Evolutionary conservation across 305 asterid genomes (phyloP), one percentile per base, ranked within the genome.

Genomic region (Fraxinus angustifolia): DNA sequence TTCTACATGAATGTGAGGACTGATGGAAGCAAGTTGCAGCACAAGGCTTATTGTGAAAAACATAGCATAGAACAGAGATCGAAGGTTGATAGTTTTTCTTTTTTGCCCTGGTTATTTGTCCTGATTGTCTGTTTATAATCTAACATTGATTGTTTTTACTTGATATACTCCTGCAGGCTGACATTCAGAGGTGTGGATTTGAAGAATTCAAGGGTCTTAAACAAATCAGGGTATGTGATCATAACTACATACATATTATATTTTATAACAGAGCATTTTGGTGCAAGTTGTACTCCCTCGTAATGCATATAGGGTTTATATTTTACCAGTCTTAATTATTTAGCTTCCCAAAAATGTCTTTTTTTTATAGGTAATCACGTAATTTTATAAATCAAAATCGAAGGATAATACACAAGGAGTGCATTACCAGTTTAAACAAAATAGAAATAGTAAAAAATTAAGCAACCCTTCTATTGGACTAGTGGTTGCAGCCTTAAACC

Each of bases 1-100:
- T 94, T 91, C 90, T 91, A 88, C 89, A 92, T 96, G 98, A 92
- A 80, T 34, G 89, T 87, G 82, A 89, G 92, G 82, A 90, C 91
- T 77, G 86, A 50, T 85, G 97, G 97, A 85, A 96, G 97, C 88
- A 93, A 93, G 89, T 80, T 94, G 89, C 97, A 93, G 85, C 97
- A 91, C 76, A 94, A 96, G 90, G 98, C 98, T 42, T 96, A 96
- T 83, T 96, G 99, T 83, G 98, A 88, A 86, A 94, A 89, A 85
- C 99, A 96, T 84, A 94, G 99, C 85, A 11, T 84, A 73, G 99
- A 94, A 71, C 98, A 94, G 89, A 93, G 89, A 88, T 91, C 94
- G 3, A 96, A 96, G 98, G 99, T 94, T 78, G 84, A 81, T 58
- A 70, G 40, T 76, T 40, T 68, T 42, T 26, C 8, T 60, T 34